Evolutionary conservation across 75 land plant genomes (phyloP).

Genomic region (Adiantum capillusveneris): DNA sequence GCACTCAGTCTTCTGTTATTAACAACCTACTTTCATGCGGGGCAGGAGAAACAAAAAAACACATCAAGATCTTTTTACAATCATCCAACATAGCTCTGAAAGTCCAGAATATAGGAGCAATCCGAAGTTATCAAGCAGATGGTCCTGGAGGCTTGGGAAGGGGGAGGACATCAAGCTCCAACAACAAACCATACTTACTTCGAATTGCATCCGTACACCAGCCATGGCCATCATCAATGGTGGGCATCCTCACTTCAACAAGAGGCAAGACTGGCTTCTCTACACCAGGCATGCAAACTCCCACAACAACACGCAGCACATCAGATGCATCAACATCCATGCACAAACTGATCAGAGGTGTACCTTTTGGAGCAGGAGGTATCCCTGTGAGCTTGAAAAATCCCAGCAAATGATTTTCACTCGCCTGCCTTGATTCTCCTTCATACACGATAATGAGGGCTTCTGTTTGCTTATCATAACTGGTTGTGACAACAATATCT

Average conservation of each 20-base stretch:
- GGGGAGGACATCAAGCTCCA: no score
- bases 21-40: no score
- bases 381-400: constrained; percentile 54
- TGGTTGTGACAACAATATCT: constrained; percentile 50
- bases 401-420: constrained; percentile 50
- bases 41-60: no score
- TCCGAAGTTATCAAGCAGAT: no score
- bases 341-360: constrained; percentile 45
- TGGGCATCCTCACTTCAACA: constrained; percentile 68
- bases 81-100: no score
- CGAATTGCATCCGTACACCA: constrained; percentile 55
- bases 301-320: constrained; percentile 47
- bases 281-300: constrained; percentile 28
- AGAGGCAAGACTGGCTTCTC: constrained; percentile 19
- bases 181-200: no score
- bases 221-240: constrained; percentile 71
- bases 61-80: no score
- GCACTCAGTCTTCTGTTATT: no score
- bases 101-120: no score
- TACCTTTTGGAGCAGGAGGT: constrained; percentile 51
- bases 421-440: constrained; percentile 41
- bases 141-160: no score
- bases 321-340: constrained; percentile 68
- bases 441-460: constrained; percentile 57
- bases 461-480: constrained; percentile 36